Base-by-base conservation (phyloP, 192 early-diverging fungal genomes). In the Powellomyces hirtus region DNA sequence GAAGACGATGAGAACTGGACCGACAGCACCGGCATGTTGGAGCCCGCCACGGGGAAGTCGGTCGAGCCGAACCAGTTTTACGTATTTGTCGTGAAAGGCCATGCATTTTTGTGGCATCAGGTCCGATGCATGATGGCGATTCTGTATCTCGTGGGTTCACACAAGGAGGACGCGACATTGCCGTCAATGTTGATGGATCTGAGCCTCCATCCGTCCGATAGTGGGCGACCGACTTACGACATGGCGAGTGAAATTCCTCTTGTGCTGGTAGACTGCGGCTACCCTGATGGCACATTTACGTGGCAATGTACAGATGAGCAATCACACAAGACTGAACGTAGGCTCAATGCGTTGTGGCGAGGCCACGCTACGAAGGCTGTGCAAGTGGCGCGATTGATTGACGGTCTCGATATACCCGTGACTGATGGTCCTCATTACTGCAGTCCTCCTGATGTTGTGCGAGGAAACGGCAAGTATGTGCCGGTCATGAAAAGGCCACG, bases 91-190 rank as follows among this genome's bases (percentile, higher is more conserved):
- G 83, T 98, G 33, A 83, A 79, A 20, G 95, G 94, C 29, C 89
- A 90, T 4, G 92, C 94, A 24, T 98, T 97, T 64, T 77, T 97
- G 58, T 98, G 94, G 95, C 96, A 98, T 77, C 96, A 97, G 77
- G 94, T 98, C 51, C 89, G 96, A 22, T 95, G 90, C 77, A 96
- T 98, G 91, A 93, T 95, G 88, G 82, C 91, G 0, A 79, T 97
- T 22, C 70, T 98, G 42, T 89, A 96, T 60, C 74, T 92, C 42
- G 86, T 97, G 11, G 96, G 95, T 0, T 87, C 90, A 66, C 83
- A 88, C 2, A 67, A 89, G 18, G 96, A 98, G 66, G 44, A 75
- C 22, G 90, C 92, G 10, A 82, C 74, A 11, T 76, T 97, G 26
- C 77, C 96, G 30, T 70, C 79, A 33, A 66, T 79, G 8, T 38